Evolutionary conservation across 2,329 filamentous ascomycete genomes (phyloP).

Genomic region (Diplodia mutila): DNA sequence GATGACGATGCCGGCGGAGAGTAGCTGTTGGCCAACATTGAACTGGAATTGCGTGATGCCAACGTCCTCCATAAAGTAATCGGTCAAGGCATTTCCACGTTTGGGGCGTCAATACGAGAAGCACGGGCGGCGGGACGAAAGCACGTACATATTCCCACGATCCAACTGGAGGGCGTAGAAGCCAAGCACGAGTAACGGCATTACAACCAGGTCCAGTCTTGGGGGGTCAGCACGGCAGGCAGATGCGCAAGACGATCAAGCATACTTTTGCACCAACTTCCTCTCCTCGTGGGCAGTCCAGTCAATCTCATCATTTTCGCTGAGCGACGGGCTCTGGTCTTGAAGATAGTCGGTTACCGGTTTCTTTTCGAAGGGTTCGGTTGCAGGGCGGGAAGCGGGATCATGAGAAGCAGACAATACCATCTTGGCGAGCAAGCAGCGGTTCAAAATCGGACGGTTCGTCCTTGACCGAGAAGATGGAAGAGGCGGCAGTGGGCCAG

Average conservation of each 20-base stretch:
- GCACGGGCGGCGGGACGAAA: not conserved
- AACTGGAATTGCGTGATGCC: slow-evolving; percentile 55
- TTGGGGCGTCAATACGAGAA: slow-evolving; percentile 33
- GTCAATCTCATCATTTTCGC: slow-evolving; percentile 25
- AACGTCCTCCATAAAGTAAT: slow-evolving; percentile 57
- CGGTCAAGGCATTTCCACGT: slow-evolving; percentile 57
- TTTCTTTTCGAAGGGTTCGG: slow-evolving; percentile 5
- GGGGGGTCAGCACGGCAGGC: not conserved
- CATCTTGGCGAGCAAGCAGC: slow-evolving; percentile 12
- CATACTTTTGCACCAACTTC: slow-evolving; percentile 26
- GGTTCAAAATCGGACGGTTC: slow-evolving; percentile 11
- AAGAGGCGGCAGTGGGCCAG: slow-evolving; percentile 13
- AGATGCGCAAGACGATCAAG: not conserved
- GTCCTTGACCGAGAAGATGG: slow-evolving; percentile 15
- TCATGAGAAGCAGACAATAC: slow-evolving; percentile 13
- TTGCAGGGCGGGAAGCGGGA: not conserved
- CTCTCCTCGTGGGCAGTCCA: slow-evolving; percentile 28
- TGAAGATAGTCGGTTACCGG: slow-evolving; percentile 16
- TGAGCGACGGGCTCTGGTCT: slow-evolving; percentile 22
- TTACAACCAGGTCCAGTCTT: slow-evolving; percentile 30
- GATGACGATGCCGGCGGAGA: slow-evolving; percentile 56
- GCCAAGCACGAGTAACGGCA: slow-evolving; percentile 34
- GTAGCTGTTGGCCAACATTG: slow-evolving; percentile 59
- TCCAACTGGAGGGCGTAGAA: slow-evolving; percentile 41
- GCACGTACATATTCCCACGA: slow-evolving; percentile 32